phyloP scores from a whole-genome alignment of 75 land plant species.

The Sequoiadendron giganteum region DNA sequence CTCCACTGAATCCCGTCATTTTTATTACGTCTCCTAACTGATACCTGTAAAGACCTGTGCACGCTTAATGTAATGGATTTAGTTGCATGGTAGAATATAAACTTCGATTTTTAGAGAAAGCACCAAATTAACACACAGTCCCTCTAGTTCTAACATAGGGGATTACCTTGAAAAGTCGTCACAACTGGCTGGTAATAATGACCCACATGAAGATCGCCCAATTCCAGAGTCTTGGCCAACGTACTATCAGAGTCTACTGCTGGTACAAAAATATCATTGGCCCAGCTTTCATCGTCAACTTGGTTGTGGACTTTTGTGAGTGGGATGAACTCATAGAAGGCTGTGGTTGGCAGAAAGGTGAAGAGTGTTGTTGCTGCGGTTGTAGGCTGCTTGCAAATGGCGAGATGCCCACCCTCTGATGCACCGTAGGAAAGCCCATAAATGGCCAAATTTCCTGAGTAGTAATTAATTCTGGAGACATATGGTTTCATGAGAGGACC shows the following conservation, averaged over 20 bases:
- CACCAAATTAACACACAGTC: background rate
- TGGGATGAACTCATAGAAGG: conserved; percentile 9
- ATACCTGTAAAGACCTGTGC: background rate
- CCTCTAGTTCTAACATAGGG: no score
- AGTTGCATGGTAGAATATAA: background rate
- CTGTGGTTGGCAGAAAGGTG: conserved; percentile 2
- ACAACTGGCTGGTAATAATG: background rate
- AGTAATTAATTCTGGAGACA: background rate
- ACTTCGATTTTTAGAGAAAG: background rate
- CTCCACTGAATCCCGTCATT: background rate
- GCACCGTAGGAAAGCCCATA: conserved; percentile 2
- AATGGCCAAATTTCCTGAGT: background rate
- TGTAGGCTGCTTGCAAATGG: background rate
- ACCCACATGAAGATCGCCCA: background rate
- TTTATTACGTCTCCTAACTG: background rate
- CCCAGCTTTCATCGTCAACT: background rate
- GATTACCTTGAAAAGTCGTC: background rate
- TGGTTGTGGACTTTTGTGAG: background rate
- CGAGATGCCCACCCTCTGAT: background rate
- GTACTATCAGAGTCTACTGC: background rate
- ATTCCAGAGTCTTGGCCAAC: background rate
- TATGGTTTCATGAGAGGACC: background rate
- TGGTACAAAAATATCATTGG: background rate
- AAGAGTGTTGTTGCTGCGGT: background rate
- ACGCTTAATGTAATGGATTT: background rate